phyloP scores from a whole-genome alignment of 2,329 filamentous ascomycete genomes.

The Diplodia seriata region DNA sequence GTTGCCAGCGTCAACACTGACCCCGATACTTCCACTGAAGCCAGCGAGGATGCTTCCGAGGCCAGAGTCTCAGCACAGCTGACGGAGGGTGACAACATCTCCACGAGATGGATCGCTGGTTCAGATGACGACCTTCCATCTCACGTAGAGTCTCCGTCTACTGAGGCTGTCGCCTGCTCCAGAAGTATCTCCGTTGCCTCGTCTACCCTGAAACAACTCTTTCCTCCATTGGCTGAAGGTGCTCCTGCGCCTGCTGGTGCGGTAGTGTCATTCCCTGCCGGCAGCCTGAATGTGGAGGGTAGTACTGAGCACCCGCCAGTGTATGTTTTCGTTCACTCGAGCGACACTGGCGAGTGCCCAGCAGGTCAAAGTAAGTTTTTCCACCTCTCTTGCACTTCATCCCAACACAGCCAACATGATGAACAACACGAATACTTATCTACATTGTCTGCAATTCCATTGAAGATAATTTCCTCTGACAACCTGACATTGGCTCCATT shows the following conservation, averaged over 20 bases:
- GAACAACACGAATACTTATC: constrained; percentile 96
- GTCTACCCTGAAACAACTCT: constrained; percentile 69
- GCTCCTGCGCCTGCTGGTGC: constrained; percentile 77
- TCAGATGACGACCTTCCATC: constrained; percentile 47
- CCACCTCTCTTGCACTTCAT: constrained; percentile 31
- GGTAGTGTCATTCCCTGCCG: constrained; percentile 69
- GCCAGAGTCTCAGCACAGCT: constrained; percentile 53
- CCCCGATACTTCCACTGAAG: constrained; percentile 33
- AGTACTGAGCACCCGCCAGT: constrained; percentile 55
- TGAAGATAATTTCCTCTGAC: constrained; percentile 91
- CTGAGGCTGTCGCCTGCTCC: constrained; percentile 29
- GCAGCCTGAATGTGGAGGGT: constrained; percentile 55
- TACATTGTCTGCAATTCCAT: constrained; percentile 98
- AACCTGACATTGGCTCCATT: constrained; percentile 71
- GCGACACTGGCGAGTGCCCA: constrained; percentile 92
- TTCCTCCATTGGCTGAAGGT: constrained; percentile 75
- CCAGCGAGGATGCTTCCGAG: constrained; percentile 43
- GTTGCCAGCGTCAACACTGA: constrained; percentile 50
- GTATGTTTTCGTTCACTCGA: constrained; percentile 76
- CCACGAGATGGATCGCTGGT: constrained; percentile 62
- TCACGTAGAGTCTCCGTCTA: constrained; percentile 31
- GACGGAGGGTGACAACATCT: constrained; percentile 64
- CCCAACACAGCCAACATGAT: constrained; percentile 70
- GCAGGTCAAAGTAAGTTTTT: constrained; percentile 81
- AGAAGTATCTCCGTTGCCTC: constrained; percentile 69